phyloP scores from a whole-genome alignment of 192 early-diverging fungal genomes.

The Coemansia sp. region DNA sequence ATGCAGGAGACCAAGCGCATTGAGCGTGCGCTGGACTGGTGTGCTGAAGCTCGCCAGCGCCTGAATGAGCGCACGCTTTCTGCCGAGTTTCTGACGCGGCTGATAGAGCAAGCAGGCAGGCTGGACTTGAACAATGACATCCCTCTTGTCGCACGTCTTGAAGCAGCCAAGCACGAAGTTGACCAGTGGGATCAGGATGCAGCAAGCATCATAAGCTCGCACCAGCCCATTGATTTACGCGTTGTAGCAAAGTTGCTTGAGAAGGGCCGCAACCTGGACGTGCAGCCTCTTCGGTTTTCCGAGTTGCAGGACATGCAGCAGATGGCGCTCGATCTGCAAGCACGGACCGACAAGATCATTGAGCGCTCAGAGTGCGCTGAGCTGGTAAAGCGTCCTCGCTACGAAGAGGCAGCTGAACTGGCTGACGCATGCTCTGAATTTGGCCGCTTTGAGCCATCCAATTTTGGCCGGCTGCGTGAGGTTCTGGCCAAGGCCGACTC shows the following conservation, averaged over 20 bases:
- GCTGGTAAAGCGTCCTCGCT: conserved; percentile 34
- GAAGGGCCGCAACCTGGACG: conserved; percentile 34
- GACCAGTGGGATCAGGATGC: conserved; percentile 21
- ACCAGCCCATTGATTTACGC: conserved; percentile 14
- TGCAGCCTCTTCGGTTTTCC: conserved; percentile 19
- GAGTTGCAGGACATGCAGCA: conserved; percentile 25
- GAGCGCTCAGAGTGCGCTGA: conserved; percentile 18
- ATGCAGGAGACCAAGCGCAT: conserved; percentile 7
- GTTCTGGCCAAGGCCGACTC: conserved; percentile 14
- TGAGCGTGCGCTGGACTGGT: conserved; percentile 13
- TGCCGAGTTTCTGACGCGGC: background rate
- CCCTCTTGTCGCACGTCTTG: conserved; percentile 12
- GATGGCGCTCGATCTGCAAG: conserved; percentile 35
- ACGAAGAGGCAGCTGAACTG: conserved; percentile 16
- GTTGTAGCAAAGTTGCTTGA: conserved; percentile 35
- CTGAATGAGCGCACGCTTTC: conserved; percentile 14
- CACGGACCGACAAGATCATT: conserved; percentile 23
- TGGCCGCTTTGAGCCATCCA: conserved; percentile 36
- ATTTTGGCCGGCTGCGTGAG: conserved; percentile 7
- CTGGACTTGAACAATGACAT: conserved; percentile 3
- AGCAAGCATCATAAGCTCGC: conserved; percentile 9
- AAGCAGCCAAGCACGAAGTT: background rate
- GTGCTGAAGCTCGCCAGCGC: conserved; percentile 5
- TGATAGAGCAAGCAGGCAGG: conserved; percentile 18
- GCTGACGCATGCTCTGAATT: conserved; percentile 15